phyloP scores from a whole-genome alignment of 2,329 filamentous ascomycete species.

The Paradendryphiella salina region DNA sequence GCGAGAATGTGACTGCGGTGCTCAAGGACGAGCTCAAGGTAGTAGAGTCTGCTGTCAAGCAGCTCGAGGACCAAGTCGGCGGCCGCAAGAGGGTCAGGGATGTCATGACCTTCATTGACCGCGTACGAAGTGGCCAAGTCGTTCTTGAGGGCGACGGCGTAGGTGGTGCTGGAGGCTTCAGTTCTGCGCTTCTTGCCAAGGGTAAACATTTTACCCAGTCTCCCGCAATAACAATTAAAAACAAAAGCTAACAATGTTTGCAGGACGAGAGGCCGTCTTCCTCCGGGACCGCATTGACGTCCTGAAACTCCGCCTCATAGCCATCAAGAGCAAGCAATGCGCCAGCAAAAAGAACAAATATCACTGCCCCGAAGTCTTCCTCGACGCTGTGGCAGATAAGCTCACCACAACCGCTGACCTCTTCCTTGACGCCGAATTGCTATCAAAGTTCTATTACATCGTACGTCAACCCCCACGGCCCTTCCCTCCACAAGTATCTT shows the following conservation, averaged over 20 bases:
- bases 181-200: slow-evolving; percentile 77
- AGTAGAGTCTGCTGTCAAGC: slow-evolving; percentile 76
- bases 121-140: slow-evolving; percentile 82
- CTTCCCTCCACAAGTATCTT: not conserved
- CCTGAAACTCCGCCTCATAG: slow-evolving; percentile 84
- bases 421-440: slow-evolving; percentile 94
- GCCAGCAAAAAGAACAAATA: slow-evolving; percentile 85
- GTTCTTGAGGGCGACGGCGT: slow-evolving; percentile 79
- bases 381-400: slow-evolving; percentile 96
- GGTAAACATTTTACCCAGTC: slow-evolving; percentile 57
- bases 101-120: slow-evolving; percentile 89
- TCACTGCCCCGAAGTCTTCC: slow-evolving; percentile 93
- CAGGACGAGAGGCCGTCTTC: slow-evolving; percentile 91
- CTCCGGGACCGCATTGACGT: slow-evolving; percentile 88
- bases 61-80: slow-evolving; percentile 75
- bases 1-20: slow-evolving; percentile 78
- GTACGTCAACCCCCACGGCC: slow-evolving; percentile 25
- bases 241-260: slow-evolving; percentile 10
- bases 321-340: slow-evolving; percentile 90
- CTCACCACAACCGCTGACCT: slow-evolving; percentile 92
- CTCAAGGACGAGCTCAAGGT: slow-evolving; percentile 86
- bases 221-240: not conserved
- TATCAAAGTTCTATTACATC: slow-evolving; percentile 97
- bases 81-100: slow-evolving; percentile 84
- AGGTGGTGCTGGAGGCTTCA: slow-evolving; percentile 91